Conservation (phyloP, 2,329 filamentous ascomycete genomes). For the Talaromyces funiculosus region DNA sequence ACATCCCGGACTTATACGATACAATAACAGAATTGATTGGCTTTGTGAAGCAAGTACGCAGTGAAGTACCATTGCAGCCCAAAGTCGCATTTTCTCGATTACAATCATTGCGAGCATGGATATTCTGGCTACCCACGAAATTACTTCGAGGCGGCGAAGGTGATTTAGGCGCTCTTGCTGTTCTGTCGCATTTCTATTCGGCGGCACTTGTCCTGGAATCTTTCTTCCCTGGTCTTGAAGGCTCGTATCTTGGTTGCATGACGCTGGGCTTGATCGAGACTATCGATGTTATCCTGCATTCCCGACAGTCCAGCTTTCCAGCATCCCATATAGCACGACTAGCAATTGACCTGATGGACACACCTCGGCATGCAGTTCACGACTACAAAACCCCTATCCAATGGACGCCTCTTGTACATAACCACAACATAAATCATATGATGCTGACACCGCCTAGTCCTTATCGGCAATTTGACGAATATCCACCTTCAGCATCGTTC, state of each 20-base stretch:
- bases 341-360: constrained; percentile 64
- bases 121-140: constrained; percentile 90
- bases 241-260: constrained; percentile 78
- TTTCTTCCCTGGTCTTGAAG: constrained; percentile 84
- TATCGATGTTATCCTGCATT: constrained; percentile 69
- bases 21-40: constrained; percentile 63
- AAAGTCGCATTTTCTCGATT: constrained; percentile 86
- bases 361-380: constrained; percentile 62
- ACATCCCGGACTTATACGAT: constrained; percentile 63
- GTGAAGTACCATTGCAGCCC: constrained; percentile 64
- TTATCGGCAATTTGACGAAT: constrained; percentile 29
- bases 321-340: constrained; percentile 56
- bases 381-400: constrained; percentile 66
- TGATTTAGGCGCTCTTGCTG: constrained; percentile 71
- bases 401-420: constrained; percentile 42
- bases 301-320: constrained; percentile 58
- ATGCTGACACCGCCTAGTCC: constrained; percentile 33
- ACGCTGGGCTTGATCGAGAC: constrained; percentile 77
- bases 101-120: constrained; percentile 81
- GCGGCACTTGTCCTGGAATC: constrained; percentile 82
- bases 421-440: constrained; percentile 29
- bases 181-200: constrained; percentile 88
- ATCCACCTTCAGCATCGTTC: constrained; percentile 28
- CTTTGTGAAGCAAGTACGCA: constrained; percentile 67
- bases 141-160: constrained; percentile 71